Conservation (phyloP, 2,329 filamentous ascomycete species). For the Penicillium occitanis region DNA sequence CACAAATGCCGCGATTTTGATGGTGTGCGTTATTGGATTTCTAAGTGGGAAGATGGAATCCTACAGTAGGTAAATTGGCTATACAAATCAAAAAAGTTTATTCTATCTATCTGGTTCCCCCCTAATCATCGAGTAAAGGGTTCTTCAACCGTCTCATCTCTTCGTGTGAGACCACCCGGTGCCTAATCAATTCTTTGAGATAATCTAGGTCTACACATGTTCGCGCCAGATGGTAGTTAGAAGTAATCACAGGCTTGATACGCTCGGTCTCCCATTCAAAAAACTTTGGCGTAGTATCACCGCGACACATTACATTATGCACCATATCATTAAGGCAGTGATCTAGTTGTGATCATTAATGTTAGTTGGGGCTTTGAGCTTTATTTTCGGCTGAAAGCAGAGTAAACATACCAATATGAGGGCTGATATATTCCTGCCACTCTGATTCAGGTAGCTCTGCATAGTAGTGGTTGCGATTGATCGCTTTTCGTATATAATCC, state of each 20-base stretch:
- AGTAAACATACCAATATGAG: conserved; percentile 7
- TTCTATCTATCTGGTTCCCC: background rate
- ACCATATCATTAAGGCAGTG: conserved; percentile 11
- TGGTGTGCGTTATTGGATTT: background rate
- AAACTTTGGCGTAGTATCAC: conserved; percentile 12
- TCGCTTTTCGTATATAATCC: conserved; percentile 13
- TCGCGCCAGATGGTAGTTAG: conserved; percentile 13
- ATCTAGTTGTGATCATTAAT: background rate
- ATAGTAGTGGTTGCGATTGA: conserved; percentile 11
- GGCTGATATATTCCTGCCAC: conserved; percentile 7
- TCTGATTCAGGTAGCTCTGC: background rate
- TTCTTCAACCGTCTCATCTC: conserved; percentile 4
- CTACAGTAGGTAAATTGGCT: background rate
- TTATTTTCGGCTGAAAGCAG: background rate
- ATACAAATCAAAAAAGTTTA: background rate
- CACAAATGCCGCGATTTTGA: background rate
- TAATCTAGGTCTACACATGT: conserved; percentile 15
- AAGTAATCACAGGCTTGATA: conserved; percentile 1
- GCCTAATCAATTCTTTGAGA: conserved; percentile 3
- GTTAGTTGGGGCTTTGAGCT: background rate
- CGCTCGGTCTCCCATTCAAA: conserved; percentile 16
- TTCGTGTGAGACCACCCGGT: conserved; percentile 8
- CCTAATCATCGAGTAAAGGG: background rate
- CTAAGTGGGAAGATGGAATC: conserved; percentile 5
- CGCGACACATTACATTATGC: conserved; percentile 9